Conservation (phyloP, 768 basidiomycete species). For the Pholiota microspora region DNA sequence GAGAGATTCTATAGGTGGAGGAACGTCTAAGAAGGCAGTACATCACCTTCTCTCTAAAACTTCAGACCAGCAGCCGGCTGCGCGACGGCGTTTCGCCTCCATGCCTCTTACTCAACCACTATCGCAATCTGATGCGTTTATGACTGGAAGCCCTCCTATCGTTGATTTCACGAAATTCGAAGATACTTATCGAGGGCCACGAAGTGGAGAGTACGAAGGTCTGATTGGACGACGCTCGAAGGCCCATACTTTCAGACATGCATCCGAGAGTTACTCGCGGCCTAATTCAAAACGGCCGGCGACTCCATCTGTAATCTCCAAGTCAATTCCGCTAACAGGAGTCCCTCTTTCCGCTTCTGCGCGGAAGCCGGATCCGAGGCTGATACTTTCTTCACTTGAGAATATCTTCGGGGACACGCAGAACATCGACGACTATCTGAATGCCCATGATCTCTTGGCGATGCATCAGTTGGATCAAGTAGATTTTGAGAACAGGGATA, state of each 20-base stretch:
- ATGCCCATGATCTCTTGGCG: conserved; percentile 19
- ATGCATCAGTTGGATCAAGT: conserved; percentile 21
- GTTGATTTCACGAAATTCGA: conserved; percentile 26
- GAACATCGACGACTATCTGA: conserved; percentile 11
- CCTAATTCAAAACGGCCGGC: background rate
- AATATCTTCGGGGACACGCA: conserved; percentile 11
- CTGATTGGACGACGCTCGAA: background rate
- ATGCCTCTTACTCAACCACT: conserved; percentile 16
- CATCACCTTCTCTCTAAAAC: conserved; percentile 10
- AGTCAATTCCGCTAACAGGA: background rate
- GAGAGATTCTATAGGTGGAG: background rate
- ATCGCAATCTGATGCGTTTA: conserved; percentile 2
- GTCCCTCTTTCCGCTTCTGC: conserved; percentile 10
- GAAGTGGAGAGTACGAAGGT: conserved; percentile 17
- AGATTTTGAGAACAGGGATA: conserved; percentile 20
- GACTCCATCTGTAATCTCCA: background rate
- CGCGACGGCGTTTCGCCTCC: conserved; percentile 15
- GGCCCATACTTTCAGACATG: background rate
- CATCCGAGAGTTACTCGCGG: background rate
- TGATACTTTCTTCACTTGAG: conserved; percentile 16
- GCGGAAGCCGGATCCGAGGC: conserved; percentile 22
- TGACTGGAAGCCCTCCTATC: conserved; percentile 22
- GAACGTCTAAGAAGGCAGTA: conserved; percentile 5
- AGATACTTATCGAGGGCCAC: conserved; percentile 22
- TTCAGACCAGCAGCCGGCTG: background rate